Percentiles rank a stretch among this genome's conserved stretches.
These are phyloP conservation scores for Ganoderma sinense DNA, from an alignment of 1,284 basidiomycete species.

Conservation along the genomic window DNA sequence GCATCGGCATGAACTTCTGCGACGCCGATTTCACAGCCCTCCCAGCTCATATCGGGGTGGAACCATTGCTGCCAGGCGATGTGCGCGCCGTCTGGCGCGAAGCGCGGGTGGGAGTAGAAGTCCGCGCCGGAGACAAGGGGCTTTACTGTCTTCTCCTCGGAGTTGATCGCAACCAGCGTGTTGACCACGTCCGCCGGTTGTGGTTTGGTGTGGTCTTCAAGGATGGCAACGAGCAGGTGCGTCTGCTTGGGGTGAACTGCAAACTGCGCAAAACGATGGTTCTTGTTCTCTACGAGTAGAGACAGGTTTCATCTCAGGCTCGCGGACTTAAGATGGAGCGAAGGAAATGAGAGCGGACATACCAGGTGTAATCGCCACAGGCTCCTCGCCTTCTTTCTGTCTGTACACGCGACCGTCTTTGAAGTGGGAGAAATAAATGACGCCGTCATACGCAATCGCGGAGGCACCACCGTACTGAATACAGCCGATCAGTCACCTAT, in stretches of 20 bases:
- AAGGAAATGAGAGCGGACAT: conserved; percentile 20
- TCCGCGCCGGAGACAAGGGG: conserved; percentile 64
- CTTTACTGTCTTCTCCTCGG: conserved; percentile 47
- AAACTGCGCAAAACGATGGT: conserved; percentile 66
- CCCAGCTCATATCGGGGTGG: conserved; percentile 87
- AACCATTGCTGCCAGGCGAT: conserved; percentile 79
- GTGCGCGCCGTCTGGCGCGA: conserved; percentile 72
- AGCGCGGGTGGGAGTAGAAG: conserved; percentile 69
- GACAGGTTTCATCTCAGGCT: too few species aligned
- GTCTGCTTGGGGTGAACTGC: conserved; percentile 54
- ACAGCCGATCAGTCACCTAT: not conserved
- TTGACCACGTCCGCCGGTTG: conserved; percentile 62
- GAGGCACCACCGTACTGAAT: conserved; percentile 52
- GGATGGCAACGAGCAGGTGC: conserved; percentile 59
- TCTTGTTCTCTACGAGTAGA: conserved; percentile 48
- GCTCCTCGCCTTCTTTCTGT: conserved; percentile 45
- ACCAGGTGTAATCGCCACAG: conserved; percentile 71
- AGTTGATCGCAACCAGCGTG: conserved; percentile 64
- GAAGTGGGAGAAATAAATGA: conserved; percentile 65
- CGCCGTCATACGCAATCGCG: conserved; percentile 55
- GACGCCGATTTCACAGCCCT: conserved; percentile 68
- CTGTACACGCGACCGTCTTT: conserved; percentile 59
- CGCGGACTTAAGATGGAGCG: not conserved
- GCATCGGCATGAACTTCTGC: conserved; percentile 47
- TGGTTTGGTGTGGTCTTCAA: conserved; percentile 75